A percentile compares a stretch with the other conserved stretches of the same genome.
Evolutionary conservation across 2,329 filamentous ascomycete genomes (phyloP).

Genomic region (Aspergillus unguis): DNA sequence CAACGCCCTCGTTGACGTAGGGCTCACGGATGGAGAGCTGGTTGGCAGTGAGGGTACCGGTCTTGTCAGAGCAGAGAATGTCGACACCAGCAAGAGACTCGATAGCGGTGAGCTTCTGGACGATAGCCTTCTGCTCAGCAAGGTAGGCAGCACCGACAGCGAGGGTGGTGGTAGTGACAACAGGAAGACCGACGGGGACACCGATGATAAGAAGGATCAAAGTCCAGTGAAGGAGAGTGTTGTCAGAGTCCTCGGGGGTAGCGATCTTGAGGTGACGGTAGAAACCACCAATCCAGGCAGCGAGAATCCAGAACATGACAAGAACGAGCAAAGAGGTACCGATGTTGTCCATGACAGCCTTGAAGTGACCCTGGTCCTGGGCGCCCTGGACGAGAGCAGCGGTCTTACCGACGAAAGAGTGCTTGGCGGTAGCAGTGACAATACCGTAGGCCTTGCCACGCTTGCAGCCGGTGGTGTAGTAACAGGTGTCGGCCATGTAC

Average conservation of each 20-base stretch:
- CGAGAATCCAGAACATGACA: conserved; percentile 73
- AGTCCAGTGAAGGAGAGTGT: conserved; percentile 66
- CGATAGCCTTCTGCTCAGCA: conserved; percentile 73
- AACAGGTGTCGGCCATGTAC: conserved; percentile 69
- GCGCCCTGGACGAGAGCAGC: conserved; percentile 71
- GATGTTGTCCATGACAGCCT: conserved; percentile 80
- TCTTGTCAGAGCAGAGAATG: conserved; percentile 79
- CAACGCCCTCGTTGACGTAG: conserved; percentile 71
- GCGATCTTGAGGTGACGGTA: conserved; percentile 65
- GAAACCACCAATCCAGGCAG: conserved; percentile 75
- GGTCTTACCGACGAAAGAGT: conserved; percentile 74
- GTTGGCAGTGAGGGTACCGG: conserved; percentile 61
- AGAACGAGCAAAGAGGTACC: conserved; percentile 70
- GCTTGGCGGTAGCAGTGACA: conserved; percentile 63
- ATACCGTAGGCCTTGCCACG: conserved; percentile 72
- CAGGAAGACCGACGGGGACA: conserved; percentile 75
- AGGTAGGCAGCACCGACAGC: conserved; percentile 75
- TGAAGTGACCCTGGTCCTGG: conserved; percentile 74
- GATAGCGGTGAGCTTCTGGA: conserved; percentile 75
- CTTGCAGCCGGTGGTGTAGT: conserved; percentile 80
- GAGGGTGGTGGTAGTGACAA: conserved; percentile 73
- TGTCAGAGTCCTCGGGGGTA: conserved; percentile 50
- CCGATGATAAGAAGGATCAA: conserved; percentile 72
- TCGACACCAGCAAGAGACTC: conserved; percentile 73
- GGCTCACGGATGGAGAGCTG: conserved; percentile 74